Evolutionary conservation across 192 early-diverging fungal genomes (phyloP).

Genomic region (Backusella liffmaniae): DNA sequence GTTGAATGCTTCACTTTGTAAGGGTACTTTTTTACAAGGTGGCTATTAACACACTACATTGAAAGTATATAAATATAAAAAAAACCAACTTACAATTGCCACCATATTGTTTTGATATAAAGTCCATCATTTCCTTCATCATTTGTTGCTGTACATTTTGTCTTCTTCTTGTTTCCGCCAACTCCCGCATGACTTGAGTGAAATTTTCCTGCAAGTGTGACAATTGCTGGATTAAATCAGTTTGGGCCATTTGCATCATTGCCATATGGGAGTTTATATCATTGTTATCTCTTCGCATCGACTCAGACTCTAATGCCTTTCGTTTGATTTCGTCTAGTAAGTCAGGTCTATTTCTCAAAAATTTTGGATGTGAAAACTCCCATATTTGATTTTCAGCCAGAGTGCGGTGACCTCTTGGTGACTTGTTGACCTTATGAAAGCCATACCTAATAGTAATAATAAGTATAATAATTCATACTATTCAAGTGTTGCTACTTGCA

Average conservation of each 20-base stretch:
- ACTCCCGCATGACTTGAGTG: conserved; percentile 67
- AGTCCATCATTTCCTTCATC: conserved; percentile 65
- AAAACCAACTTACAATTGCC: conserved; percentile 2
- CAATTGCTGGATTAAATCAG: conserved; percentile 72
- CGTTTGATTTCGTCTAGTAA: conserved; percentile 89
- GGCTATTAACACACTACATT: background rate
- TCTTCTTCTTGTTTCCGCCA: conserved; percentile 69
- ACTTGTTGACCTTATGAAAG: conserved; percentile 93
- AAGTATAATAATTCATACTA: background rate
- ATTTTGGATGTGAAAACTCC: conserved; percentile 87
- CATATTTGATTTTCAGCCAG: conserved; percentile 88
- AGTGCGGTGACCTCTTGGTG: conserved; percentile 80
- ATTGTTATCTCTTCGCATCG: conserved; percentile 67
- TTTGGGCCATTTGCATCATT: conserved; percentile 75
- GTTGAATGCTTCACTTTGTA: background rate
- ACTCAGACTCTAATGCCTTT: conserved; percentile 85
- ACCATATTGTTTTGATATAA: conserved; percentile 47
- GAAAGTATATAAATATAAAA: background rate
- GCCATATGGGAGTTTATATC: conserved; percentile 76
- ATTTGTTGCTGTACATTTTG: conserved; percentile 64
- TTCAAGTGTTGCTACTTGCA: conserved; percentile 44
- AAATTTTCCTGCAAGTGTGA: conserved; percentile 74
- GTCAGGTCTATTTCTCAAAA: conserved; percentile 70
- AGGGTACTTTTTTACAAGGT: background rate
- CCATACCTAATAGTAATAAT: conserved; percentile 56